Percentiles rank a stretch among this genome's conserved stretches.
These are phyloP conservation scores for Tothia fuscella DNA, from an alignment of 2,329 filamentous ascomycete genomes.

Conservation along the genomic window DNA sequence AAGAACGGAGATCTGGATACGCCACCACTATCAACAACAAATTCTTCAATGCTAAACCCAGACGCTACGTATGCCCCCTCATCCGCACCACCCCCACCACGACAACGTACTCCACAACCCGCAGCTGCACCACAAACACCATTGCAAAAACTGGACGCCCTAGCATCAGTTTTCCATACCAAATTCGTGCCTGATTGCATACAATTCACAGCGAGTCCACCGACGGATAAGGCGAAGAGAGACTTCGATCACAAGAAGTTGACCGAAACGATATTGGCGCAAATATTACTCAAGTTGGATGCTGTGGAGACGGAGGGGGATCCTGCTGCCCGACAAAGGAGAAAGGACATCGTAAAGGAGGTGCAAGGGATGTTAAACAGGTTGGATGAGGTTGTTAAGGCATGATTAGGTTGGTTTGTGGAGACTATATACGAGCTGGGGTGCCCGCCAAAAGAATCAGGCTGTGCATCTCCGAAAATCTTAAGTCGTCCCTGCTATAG, in stretches of 20 bases:
- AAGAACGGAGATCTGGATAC: conserved; percentile 34
- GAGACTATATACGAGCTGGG: too few species aligned
- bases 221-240: conserved; percentile 53
- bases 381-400: conserved; percentile 40
- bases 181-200: conserved; percentile 54
- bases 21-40: conserved; percentile 18
- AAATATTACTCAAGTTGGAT: conserved; percentile 64
- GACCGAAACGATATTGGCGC: conserved; percentile 63
- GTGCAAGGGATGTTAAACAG: conserved; percentile 55
- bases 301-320: conserved; percentile 57
- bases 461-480: too few species aligned
- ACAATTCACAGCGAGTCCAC: conserved; percentile 50
- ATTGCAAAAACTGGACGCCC: conserved; percentile 53
- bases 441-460: too few species aligned
- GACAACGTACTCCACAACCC: conserved; percentile 26
- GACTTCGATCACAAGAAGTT: conserved; percentile 64
- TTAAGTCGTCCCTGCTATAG: too few species aligned
- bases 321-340: conserved; percentile 28
- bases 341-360: conserved; percentile 62
- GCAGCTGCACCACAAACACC: conserved; percentile 27
- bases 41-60: conserved; percentile 4
- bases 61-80: conserved; percentile 10
- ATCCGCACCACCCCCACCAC: conserved; percentile 15
- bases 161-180: conserved; percentile 51
- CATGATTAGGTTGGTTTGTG: background rate